Base-by-base conservation (phyloP, 176 grass and related monocot genomes). In the Oryza nivara region DNA sequence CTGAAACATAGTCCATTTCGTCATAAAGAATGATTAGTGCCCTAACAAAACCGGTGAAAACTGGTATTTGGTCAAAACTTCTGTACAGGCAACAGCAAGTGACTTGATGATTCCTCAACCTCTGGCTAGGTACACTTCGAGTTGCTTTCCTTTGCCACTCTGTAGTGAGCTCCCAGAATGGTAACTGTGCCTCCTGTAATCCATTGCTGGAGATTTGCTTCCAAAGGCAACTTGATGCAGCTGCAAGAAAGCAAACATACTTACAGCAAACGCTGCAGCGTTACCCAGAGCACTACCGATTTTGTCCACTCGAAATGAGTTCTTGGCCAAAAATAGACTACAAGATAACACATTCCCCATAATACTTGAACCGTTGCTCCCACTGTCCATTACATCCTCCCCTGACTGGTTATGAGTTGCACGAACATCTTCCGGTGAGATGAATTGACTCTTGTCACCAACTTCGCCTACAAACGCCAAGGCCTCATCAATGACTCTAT, bases 211-310 rank as follows among this genome's bases (percentile, higher is more conserved):
- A 34, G 61, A 40, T 58, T 73, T 80, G 80, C 85, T 68, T 76
- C 85, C 84, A 35, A 75, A 91, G 65, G 88, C 70, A 73, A 94
- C 74, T 83, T 86, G 92, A 84, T 94, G 84, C 46, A 97, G 74
- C 90, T 91, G 90, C 65, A 91, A 79, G 73, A 92, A 88, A 70
- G 95, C 92, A 77, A 97, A 86, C 92, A 94, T 91, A 34, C 95
- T 93, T 79, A 93, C 82, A 65, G 95, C 92, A 92, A 93, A 95
- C 22, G 90, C 69, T 30, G 91, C 89, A 54, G 80, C 91, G 43
- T 92, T 97, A 30, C 91, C 87, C 23, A 97, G 73, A 74, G 90
- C 73, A 56, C 89, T 70, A 67, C 87, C 84, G 0, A 95, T 81
- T 22, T 69, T 84, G 35, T 79, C 92, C 9, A 85, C 23, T 72